These are phyloP conservation scores for Aureobasidium namibiae DNA, from an alignment of 2,329 filamentous ascomycete species.

Conservation along the genomic window DNA sequence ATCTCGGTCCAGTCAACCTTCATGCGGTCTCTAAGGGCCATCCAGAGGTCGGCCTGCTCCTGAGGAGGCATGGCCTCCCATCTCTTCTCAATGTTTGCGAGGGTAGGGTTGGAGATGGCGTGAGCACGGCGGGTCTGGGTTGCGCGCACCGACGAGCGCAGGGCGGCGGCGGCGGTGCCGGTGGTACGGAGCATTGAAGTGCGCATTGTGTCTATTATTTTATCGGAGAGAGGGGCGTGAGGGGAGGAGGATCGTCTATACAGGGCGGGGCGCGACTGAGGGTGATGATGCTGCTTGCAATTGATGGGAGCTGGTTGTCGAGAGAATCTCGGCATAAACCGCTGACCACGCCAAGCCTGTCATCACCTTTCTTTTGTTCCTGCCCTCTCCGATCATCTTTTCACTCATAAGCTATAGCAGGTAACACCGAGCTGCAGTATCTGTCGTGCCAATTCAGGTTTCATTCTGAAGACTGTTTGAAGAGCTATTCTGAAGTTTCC, in stretches of 20 bases:
- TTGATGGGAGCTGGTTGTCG: slow-evolving; percentile 1
- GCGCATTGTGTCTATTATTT: slow-evolving; percentile 15
- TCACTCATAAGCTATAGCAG: background rate
- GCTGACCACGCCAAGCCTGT: background rate
- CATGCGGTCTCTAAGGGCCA: slow-evolving; percentile 96
- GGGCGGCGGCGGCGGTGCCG: slow-evolving; percentile 14
- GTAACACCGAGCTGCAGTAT: too few species aligned
- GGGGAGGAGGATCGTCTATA: slow-evolving; percentile 1
- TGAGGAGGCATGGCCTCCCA: slow-evolving; percentile 97
- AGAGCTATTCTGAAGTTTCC: background rate
- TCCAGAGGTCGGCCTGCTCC: slow-evolving; percentile 99
- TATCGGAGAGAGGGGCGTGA: background rate
- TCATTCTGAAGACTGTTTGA: background rate
- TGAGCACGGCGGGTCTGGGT: slow-evolving; percentile 60
- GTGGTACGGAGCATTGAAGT: slow-evolving; percentile 16
- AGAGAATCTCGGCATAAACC: slow-evolving; percentile 4
- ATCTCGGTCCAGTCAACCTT: slow-evolving; percentile 95
- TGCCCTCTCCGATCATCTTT: background rate
- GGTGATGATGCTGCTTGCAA: slow-evolving; percentile 1
- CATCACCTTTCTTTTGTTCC: background rate
- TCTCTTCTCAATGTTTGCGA: slow-evolving; percentile 98
- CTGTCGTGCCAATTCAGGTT: too few species aligned
- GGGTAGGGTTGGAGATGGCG: slow-evolving; percentile 94
- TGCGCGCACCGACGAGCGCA: slow-evolving; percentile 16
- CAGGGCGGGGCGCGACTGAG: slow-evolving; percentile 1